Percentiles rank a stretch among this genome's conserved stretches.
Conservation (phyloP, 257 asterid species). For the Rubia yunnanensis region DNA sequence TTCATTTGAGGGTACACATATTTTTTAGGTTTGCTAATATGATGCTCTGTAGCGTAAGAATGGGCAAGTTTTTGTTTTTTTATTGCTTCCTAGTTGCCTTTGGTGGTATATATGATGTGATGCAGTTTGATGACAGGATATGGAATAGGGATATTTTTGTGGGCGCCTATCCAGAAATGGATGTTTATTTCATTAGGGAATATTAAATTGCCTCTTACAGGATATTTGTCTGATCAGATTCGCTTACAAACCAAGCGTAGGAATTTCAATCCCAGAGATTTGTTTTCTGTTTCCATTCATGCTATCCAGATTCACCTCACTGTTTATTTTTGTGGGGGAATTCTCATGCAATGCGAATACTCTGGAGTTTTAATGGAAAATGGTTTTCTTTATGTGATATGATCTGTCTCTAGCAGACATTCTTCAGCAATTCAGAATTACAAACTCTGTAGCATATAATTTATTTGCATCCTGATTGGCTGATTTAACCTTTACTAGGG, state of each 20-base stretch:
- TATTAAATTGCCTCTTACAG: neutral
- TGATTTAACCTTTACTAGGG: conserved; percentile 34
- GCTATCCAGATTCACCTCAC: neutral
- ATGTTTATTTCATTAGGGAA: neutral
- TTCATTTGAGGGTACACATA: neutral
- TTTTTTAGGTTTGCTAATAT: neutral
- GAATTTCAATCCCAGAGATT: neutral
- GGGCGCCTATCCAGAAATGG: neutral
- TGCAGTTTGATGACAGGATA: neutral
- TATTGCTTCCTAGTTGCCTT: neutral
- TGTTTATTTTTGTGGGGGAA: neutral
- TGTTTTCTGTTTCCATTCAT: neutral
- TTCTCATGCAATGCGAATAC: neutral
- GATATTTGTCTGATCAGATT: neutral
- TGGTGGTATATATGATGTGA: neutral
- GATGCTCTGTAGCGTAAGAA: neutral
- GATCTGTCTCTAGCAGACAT: neutral
- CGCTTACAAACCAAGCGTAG: neutral
- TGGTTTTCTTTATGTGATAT: neutral
- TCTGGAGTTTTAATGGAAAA: neutral
- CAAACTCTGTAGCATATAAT: neutral
- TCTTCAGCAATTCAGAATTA: conserved; percentile 5
- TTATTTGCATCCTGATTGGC: conserved; percentile 10
- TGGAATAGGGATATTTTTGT: neutral
- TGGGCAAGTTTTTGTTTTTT: neutral